These are phyloP conservation scores for Globisporangium irregulare DNA, from an alignment of 352 stramenopile species.

Conservation along the genomic window DNA sequence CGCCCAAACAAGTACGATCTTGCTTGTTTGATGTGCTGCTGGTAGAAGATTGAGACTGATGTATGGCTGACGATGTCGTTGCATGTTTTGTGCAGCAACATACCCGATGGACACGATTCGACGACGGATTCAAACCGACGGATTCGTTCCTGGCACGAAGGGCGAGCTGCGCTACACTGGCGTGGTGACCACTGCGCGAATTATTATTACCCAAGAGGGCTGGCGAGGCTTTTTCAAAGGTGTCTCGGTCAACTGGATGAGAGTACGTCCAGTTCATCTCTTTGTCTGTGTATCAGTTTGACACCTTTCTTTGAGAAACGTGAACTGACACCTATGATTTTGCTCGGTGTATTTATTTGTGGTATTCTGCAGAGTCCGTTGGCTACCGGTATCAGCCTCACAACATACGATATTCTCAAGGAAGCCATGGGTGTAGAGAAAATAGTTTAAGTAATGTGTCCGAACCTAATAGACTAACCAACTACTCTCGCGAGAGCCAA, in stretches of 20 bases:
- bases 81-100: constrained; percentile 38
- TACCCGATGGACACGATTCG: constrained; percentile 87
- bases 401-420: constrained; percentile 84
- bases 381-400: constrained; percentile 84
- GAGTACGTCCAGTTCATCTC: constrained; percentile 39
- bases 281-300: background rate
- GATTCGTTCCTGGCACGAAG: constrained; percentile 54
- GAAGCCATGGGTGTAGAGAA: constrained; percentile 81
- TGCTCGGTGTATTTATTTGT: background rate
- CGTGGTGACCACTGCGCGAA: constrained; percentile 55
- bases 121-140: constrained; percentile 80
- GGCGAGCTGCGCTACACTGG: constrained; percentile 60
- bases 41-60: background rate
- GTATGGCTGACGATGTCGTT: constrained; percentile 4
- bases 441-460: constrained; percentile 23
- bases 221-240: constrained; percentile 86
- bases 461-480: constrained; percentile 35
- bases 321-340: background rate
- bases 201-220: constrained; percentile 75
- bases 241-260: constrained; percentile 85
- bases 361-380: constrained; percentile 58
- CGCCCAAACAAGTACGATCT: constrained; percentile 67
- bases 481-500: background rate
- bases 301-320: background rate
- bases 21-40: background rate